Percentiles rank a stretch among this genome's conserved stretches.
Evolutionary conservation across 768 basidiomycete genomes (phyloP).

Genomic region (Podaxis sp.): DNA sequence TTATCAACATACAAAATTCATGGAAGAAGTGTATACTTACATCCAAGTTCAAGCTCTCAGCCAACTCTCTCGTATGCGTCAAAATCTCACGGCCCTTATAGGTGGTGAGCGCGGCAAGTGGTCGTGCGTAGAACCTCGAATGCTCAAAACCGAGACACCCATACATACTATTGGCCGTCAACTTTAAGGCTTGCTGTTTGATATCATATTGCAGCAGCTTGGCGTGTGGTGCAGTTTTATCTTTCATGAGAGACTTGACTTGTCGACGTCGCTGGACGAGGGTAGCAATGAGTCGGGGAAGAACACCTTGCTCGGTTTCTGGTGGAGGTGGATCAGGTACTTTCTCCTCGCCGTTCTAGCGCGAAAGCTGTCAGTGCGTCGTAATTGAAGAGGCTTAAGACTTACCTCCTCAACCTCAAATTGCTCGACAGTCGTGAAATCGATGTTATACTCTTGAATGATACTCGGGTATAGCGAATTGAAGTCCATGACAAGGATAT

Average conservation of each 20-base stretch:
- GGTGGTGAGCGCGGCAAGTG: constrained; percentile 96
- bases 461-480: constrained; percentile 99
- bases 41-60: constrained; percentile 86
- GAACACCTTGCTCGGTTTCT: constrained; percentile 76
- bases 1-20: not conserved
- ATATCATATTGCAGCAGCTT: constrained; percentile 95
- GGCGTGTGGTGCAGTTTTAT: constrained; percentile 65
- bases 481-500: constrained; percentile 99
- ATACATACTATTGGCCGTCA: constrained; percentile 99
- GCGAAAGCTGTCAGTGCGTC: constrained; percentile 2
- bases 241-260: constrained; percentile 96
- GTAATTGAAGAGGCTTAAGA: not conserved
- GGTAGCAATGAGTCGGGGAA: constrained; percentile 97
- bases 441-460: constrained; percentile 99
- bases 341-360: constrained; percentile 66
- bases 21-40: constrained; percentile 44
- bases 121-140: constrained; percentile 94
- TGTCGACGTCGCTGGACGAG: constrained; percentile 87
- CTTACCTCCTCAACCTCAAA: constrained; percentile 59
- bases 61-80: constrained; percentile 89
- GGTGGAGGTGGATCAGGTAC: constrained; percentile 85
- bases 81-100: constrained; percentile 98
- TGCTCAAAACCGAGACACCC: constrained; percentile 98
- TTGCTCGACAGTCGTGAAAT: constrained; percentile 93
- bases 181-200: constrained; percentile 94